phyloP scores from a whole-genome alignment of 306 rosid genomes.

The Cucumis cinereus region DNA sequence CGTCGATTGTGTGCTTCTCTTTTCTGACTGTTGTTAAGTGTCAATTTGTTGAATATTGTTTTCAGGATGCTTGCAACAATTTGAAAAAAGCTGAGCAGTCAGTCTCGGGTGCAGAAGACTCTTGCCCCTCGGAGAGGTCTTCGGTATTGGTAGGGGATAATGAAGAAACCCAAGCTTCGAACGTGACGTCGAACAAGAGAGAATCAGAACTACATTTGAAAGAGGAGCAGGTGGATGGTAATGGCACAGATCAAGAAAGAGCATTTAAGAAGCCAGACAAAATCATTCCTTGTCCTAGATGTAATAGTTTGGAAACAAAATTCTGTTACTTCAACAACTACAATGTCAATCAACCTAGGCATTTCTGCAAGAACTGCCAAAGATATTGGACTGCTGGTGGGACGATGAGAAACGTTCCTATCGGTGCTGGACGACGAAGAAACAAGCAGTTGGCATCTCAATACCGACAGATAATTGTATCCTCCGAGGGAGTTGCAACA shows the following conservation, averaged over 20 bases:
- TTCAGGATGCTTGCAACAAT: slow-evolving; percentile 33
- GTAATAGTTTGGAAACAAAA: slow-evolving; percentile 58
- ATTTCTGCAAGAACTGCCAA: slow-evolving; percentile 72
- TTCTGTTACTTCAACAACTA: slow-evolving; percentile 77
- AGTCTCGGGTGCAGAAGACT: slow-evolving; percentile 15
- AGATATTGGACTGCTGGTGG: slow-evolving; percentile 89
- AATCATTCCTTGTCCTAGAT: slow-evolving; percentile 62
- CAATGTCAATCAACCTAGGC: slow-evolving; percentile 75
- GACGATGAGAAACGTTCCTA: slow-evolving; percentile 57
- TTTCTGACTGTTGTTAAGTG: neutral
- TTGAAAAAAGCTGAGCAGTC: slow-evolving; percentile 19
- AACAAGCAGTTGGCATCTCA: slow-evolving; percentile 60
- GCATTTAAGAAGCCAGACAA: slow-evolving; percentile 59
- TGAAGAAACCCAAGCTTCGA: slow-evolving; percentile 10
- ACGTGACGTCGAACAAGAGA: slow-evolving; percentile 12
- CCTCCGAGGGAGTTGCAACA: slow-evolving; percentile 28
- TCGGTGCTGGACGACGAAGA: slow-evolving; percentile 67
- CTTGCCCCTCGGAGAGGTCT: slow-evolving; percentile 16
- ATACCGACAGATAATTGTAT: slow-evolving; percentile 32
- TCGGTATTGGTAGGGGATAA: slow-evolving; percentile 15
- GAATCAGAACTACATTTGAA: neutral
- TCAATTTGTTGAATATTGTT: slow-evolving; percentile 5
- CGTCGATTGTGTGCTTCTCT: neutral
- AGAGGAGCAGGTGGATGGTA: slow-evolving; percentile 17
- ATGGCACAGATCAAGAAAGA: slow-evolving; percentile 29